Evolutionary conservation across 1,284 basidiomycete species (phyloP), one percentile per base, ranked within the genome.

Genomic region (Malassezia pachydermatis): DNA sequence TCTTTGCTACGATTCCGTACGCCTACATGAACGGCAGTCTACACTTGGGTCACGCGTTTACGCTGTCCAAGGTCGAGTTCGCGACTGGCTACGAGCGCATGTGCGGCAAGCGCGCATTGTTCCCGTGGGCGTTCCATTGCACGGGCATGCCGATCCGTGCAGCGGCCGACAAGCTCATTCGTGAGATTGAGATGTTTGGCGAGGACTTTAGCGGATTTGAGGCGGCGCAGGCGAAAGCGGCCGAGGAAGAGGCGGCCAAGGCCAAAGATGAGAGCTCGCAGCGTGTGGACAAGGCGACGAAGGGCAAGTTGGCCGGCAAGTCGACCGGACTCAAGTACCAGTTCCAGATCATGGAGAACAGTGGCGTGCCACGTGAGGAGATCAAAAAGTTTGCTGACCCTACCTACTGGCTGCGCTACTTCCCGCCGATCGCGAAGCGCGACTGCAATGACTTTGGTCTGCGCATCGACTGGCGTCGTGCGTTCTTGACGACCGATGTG

Each of bases 131-230:
- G 84, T 71, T 95, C 75, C 94, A 99, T 76, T 86, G 84, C 62
- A 96, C 92, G 7, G 92, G 92, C 44, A 87, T 98, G 87, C 92
- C 92, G 39, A 98, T 98, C 78, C 95, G 94, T 79, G 89, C 92
- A 19, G 84, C 92, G 19, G 78, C 92, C 8, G 94, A 99, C 78
- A 99, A 96, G 75, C 84, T 99, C 53, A 84, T 94, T 52, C 84
- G 92, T 40, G 94, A 99, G 75, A 90, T 96, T 74, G 88, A 94
- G 70, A 76, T 95, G 72, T 99, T 98, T 63, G 94, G 94, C 14
- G 76, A 80, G 41, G 81, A 96, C 72, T 94, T 99, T 59, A 82
- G 86, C 53, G 77, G 80, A 17, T 92, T 80, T 72, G 72, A 73
- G 38, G 76, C 76, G 41, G 65, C 74, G 1, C 76, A 76, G 45